Base-by-base conservation (phyloP, 2,329 filamentous ascomycete genomes). In the Nemania sp. region DNA sequence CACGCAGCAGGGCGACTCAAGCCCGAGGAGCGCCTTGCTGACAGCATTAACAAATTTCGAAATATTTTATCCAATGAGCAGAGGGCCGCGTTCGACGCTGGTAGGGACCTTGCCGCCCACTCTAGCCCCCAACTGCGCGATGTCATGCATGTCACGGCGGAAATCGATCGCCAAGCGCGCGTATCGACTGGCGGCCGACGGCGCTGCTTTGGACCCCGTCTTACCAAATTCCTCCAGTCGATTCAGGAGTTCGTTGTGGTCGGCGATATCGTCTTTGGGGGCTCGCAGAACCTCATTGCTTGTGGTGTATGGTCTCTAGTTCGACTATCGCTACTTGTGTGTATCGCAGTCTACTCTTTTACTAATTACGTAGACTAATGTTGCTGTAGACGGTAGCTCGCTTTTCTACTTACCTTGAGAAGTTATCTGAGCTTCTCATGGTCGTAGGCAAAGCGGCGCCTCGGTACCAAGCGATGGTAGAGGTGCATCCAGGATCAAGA, bases 301-400 rank as follows among this genome's bases (percentile, higher is more conserved):
- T 82, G 80, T 63, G 77, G 82, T 13, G 80, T 85, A 0, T 85
- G 82, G 83, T 77, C 80, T 0, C 62, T 82, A 1, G 80, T 84
- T 8, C 78, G 82, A 51, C 78, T 81, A 68, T 78, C 80, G 1
- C 73, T 85, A 22, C 66, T 82, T 51, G 81, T 85, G 43, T 38
- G 79, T 24, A 5, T 18, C 13, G 1, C 13, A 22, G 69, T 24
- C 24, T 52, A 65, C 15, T 68, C 64, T 53, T 29, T 69, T 22
- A 66, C 43, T 45, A n/a, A n/a, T 69, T 20, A 45, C n/a, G n/a
- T 15, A n/a, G 27, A 11, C 11, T 64, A 3, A 38, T 11, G 3
- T 38, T 3, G 26, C 41, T 58, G 1, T 66, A 82, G 81, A 72
- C 75, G 1, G 71, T 77, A 3, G 73, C 76, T 1, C 76, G 73